Evolutionary conservation across 306 rosid genomes (phyloP), one percentile per base, ranked within the genome.

Genomic region (Begonia fuchsioides): DNA sequence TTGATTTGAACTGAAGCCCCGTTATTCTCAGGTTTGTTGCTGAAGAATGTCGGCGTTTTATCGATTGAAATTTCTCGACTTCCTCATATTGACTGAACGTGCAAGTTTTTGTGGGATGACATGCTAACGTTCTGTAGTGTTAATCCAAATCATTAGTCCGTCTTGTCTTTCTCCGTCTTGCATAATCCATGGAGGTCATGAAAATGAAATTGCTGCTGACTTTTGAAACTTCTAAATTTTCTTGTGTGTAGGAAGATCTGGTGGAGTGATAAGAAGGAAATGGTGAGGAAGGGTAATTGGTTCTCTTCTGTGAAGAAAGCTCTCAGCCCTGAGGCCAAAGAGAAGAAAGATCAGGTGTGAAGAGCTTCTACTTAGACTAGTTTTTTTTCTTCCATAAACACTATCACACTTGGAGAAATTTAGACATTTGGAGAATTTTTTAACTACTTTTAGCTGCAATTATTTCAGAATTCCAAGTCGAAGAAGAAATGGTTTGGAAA

Each of bases 401-500:
- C 7, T 26, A 43, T 38, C 17, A 13, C 14, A 10, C 45, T 41
- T 41, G 45, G 43, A 16, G 47, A 48, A 3, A n/a, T n/a, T n/a
- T n/a, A n/a, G n/a, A n/a, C n/a, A n/a, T n/a, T n/a, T n/a, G n/a
- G n/a, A n/a, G n/a, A 43, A 3, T 58, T 47, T n/a, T 54, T 54
- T 16, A 54, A 17, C 15, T 26, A 40, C 50, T 39, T 49, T 50
- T 48, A n/a, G 53, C 32, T 43, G 51, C 38, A 47, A 6, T 11
- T 53, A n/a, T 35, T 55, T 8, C 68, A 92, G 94, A 73, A 59
- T 67, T 77, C 93, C 49, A 67, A 26, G 51, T 81, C 93, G 40
- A 92, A 85, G 73, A 82, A 85, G 93, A 85, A 92, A 85, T 92
- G 98, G 98, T 77, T 79, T 52, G 94, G 98, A 71, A n/a, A 92